Percentiles rank a stretch among this genome's conserved stretches.
Evolutionary conservation across 2,329 filamentous ascomycete genomes (phyloP).

Genomic region (Sporothrix sp.): DNA sequence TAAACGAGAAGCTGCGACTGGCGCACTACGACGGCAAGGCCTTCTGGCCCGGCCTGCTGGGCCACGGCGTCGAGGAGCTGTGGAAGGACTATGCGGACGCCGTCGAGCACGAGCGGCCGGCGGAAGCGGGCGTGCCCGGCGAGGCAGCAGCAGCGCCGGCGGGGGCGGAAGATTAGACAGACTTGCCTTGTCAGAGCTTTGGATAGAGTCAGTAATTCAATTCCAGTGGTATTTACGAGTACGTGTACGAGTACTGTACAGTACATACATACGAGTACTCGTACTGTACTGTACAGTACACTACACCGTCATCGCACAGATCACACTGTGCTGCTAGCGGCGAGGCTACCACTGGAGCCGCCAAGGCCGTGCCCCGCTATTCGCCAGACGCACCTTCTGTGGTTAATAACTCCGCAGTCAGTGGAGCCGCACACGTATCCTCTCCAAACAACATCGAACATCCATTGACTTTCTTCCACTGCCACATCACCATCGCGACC

Average conservation of each 20-base stretch:
- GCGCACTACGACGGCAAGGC: conserved; percentile 52
- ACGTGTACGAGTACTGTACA: too few relatives aligned
- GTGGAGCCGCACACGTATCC: conserved; percentile 10
- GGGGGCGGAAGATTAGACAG: too few relatives aligned
- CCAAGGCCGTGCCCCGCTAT: not conserved
- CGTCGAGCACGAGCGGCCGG: conserved; percentile 15
- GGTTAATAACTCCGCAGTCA: not conserved
- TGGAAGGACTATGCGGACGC: conserved; percentile 61
- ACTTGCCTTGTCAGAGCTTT: too few relatives aligned
- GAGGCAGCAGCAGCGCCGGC: not conserved
- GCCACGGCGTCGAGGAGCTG: conserved; percentile 53
- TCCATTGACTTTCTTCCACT: not conserved
- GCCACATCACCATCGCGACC: not conserved
- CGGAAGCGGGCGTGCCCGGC: not conserved
- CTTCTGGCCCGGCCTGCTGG: conserved; percentile 62
- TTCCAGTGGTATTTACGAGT: too few relatives aligned
- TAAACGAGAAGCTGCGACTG: conserved; percentile 60
- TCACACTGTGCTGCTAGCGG: too few relatives aligned
- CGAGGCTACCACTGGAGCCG: not conserved
- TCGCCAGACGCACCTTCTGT: conserved; percentile 1
- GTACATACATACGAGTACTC: too few relatives aligned
- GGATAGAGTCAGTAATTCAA: too few relatives aligned
- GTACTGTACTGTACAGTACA: too few relatives aligned
- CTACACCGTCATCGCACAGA: too few relatives aligned
- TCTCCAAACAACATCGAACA: not conserved